A percentile compares a stretch with the other conserved stretches of the same genome.
phyloP scores from a whole-genome alignment of 106 monocot genomes.

The Xerophyta viscosa region DNA sequence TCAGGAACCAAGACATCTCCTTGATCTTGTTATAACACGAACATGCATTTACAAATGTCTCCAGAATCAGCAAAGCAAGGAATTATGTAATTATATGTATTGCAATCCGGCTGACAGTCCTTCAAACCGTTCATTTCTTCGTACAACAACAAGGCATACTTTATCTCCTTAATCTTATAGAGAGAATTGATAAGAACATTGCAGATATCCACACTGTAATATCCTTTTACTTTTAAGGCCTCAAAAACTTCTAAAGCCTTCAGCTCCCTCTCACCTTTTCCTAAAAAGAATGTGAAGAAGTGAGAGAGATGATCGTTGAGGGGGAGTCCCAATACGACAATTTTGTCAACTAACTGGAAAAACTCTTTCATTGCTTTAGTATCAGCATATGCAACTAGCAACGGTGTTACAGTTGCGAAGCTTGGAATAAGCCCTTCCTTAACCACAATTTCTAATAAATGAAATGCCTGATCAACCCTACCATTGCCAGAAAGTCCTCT shows the following conservation, averaged over 20 bases:
- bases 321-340: slow-evolving; percentile 34
- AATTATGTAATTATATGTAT: slow-evolving; percentile 59
- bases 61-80: slow-evolving; percentile 61
- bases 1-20: slow-evolving; percentile 59
- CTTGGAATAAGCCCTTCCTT: slow-evolving; percentile 49
- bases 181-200: slow-evolving; percentile 70
- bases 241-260: slow-evolving; percentile 62
- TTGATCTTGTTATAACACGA: slow-evolving; percentile 61
- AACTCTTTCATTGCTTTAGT: slow-evolving; percentile 36
- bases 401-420: slow-evolving; percentile 42
- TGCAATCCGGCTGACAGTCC: slow-evolving; percentile 51
- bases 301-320: slow-evolving; percentile 41
- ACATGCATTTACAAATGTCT: slow-evolving; percentile 60
- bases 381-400: slow-evolving; percentile 50
- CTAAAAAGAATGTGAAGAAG: slow-evolving; percentile 50
- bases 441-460: slow-evolving; percentile 44
- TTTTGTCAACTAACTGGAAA: slow-evolving; percentile 28
- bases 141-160: slow-evolving; percentile 49
- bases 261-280: slow-evolving; percentile 28
- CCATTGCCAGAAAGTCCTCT: slow-evolving; percentile 45
- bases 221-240: slow-evolving; percentile 49
- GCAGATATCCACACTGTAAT: slow-evolving; percentile 51
- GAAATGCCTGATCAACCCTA: slow-evolving; percentile 62
- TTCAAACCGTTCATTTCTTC: slow-evolving; percentile 42
- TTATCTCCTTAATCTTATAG: slow-evolving; percentile 31